Evolutionary conservation across 306 rosid genomes (phyloP).

Genomic region (Sindora glabra): DNA sequence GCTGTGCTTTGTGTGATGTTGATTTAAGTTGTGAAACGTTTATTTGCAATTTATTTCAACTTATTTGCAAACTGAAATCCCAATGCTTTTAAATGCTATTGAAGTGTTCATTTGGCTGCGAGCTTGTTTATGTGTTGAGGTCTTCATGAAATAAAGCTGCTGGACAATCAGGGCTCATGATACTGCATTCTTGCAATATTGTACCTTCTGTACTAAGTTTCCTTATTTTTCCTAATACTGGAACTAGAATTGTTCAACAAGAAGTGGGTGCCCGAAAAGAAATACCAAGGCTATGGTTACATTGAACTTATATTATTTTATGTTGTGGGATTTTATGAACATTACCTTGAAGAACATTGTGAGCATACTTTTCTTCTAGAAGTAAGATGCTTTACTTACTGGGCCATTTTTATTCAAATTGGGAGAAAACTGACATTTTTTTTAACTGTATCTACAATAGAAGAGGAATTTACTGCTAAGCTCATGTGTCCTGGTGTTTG

Average conservation of each 20-base stretch:
- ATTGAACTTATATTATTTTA: background rate
- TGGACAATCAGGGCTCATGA: background rate
- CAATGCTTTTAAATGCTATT: slow-evolving; percentile 20
- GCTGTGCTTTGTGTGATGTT: slow-evolving; percentile 49
- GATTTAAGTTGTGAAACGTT: slow-evolving; percentile 48
- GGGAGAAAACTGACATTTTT: background rate
- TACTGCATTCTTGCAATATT: slow-evolving; percentile 4
- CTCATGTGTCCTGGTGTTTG: slow-evolving; percentile 16
- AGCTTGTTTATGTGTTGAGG: slow-evolving; percentile 11
- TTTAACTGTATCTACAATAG: background rate
- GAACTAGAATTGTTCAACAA: background rate
- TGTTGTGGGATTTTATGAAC: background rate
- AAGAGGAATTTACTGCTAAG: slow-evolving; percentile 12
- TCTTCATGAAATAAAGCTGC: slow-evolving; percentile 13
- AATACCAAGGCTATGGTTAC: background rate
- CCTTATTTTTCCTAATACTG: background rate
- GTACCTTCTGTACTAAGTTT: background rate
- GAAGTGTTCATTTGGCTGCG: slow-evolving; percentile 20
- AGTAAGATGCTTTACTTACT: background rate
- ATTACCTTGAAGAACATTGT: background rate
- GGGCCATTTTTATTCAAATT: background rate
- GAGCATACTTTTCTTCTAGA: background rate
- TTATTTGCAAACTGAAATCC: slow-evolving; percentile 30
- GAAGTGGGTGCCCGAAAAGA: background rate
- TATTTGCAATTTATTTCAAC: slow-evolving; percentile 52